Percentiles rank a stretch among this genome's conserved stretches.
Evolutionary conservation across 352 stramenopile species (phyloP).

Genomic region (Heterotrichella gracilis): DNA sequence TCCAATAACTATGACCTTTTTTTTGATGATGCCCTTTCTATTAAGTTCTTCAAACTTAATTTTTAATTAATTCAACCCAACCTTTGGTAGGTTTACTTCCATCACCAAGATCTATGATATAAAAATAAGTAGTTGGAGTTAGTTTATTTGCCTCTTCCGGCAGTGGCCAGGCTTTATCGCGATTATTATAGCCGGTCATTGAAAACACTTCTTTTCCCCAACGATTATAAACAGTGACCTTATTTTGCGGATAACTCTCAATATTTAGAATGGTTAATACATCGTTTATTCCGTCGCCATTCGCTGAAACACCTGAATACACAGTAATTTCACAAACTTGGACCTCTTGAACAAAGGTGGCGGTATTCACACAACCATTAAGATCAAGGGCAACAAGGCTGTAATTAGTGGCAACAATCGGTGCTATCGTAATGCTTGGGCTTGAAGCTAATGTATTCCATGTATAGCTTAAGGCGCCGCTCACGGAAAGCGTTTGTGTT

Average conservation of each 20-base stretch:
- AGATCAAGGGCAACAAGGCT: no score
- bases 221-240: not conserved
- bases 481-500: no score
- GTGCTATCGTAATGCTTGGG: no score
- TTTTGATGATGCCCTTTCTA: not conserved
- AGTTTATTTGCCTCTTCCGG: not conserved
- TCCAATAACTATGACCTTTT: constrained; percentile 2
- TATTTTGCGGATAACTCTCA: not conserved
- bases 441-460: no score
- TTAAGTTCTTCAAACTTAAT: not conserved
- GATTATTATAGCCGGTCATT: not conserved
- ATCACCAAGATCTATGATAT: not conserved
- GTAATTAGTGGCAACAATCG: no score
- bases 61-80: not conserved
- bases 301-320: not conserved
- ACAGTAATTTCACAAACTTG: no score
- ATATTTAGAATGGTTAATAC: not conserved
- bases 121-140: not conserved
- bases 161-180: not conserved
- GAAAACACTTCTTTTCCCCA: not conserved
- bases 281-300: not conserved
- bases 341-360: no score
- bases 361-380: no score
- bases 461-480: no score
- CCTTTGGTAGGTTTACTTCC: not conserved